Evolutionary conservation across 1,284 basidiomycete genomes (phyloP).

Genomic region (Malassezia sympodialis): DNA sequence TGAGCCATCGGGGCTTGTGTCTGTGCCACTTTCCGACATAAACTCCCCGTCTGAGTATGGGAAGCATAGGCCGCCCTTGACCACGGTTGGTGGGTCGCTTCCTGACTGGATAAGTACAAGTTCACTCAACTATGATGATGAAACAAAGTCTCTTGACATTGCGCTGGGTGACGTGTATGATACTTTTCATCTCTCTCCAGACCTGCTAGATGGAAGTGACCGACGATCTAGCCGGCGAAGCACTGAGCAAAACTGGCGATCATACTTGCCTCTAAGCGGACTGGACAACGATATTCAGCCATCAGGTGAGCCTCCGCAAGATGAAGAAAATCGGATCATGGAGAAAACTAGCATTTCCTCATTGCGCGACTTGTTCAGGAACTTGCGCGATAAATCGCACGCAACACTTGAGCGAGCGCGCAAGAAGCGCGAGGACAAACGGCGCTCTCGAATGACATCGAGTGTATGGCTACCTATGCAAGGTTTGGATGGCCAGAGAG

Average conservation of each 20-base stretch:
- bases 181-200: slow-evolving; percentile 1
- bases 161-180: slow-evolving; percentile 10
- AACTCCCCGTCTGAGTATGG: background rate
- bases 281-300: background rate
- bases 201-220: background rate
- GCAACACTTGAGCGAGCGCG: background rate
- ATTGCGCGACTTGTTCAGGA: background rate
- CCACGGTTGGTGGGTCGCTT: background rate
- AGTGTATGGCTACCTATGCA: slow-evolving; percentile 13
- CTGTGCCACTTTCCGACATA: background rate
- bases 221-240: background rate
- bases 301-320: background rate
- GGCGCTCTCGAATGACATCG: background rate
- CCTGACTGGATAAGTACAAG: slow-evolving; percentile 1
- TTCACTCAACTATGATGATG: background rate
- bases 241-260: background rate
- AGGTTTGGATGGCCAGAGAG: background rate
- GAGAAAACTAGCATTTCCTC: background rate
- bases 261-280: slow-evolving; percentile 5
- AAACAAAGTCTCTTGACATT: background rate
- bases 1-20: background rate
- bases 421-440: background rate
- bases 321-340: slow-evolving; percentile 1
- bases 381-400: background rate
- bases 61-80: background rate